Evolutionary conservation across 2,329 filamentous ascomycete species (phyloP).

Genomic region (Sporothrix pseudoabietina): DNA sequence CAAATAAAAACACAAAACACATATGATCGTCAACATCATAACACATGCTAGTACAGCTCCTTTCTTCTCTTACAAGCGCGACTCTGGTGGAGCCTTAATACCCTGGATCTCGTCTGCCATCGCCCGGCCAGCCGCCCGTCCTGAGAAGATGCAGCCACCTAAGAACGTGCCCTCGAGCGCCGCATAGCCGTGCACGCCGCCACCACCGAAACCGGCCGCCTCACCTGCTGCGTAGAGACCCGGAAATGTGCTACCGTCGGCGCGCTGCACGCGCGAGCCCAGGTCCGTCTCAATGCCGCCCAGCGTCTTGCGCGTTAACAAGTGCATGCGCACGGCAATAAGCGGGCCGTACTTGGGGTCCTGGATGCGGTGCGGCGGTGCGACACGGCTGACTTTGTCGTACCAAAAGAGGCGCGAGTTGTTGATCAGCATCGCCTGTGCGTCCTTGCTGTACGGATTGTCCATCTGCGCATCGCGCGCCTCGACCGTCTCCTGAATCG

Average conservation of each 20-base stretch:
- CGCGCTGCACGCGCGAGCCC: conserved; percentile 56
- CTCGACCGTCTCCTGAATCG: conserved; percentile 53
- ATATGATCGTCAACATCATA: neutral
- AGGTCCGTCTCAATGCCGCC: conserved; percentile 63
- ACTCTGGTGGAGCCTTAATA: neutral
- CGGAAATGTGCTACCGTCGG: conserved; percentile 52
- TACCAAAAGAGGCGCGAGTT: conserved; percentile 60
- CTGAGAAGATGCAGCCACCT: conserved; percentile 65
- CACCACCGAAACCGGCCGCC: conserved; percentile 62
- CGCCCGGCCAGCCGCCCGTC: conserved; percentile 57
- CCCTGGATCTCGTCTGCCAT: conserved; percentile 53
- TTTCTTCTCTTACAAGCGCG: neutral
- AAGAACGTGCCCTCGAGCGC: conserved; percentile 65
- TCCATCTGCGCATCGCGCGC: conserved; percentile 58
- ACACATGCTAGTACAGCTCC: neutral
- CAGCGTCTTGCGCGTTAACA: conserved; percentile 63
- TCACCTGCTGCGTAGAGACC: conserved; percentile 64
- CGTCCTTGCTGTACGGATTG: conserved; percentile 61
- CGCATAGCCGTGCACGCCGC: conserved; percentile 64
- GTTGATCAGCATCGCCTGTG: conserved; percentile 62
- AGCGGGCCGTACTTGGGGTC: conserved; percentile 60
- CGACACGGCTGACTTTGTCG: conserved; percentile 55
- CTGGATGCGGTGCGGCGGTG: conserved; percentile 56
- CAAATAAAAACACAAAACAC: neutral
- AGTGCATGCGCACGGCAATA: conserved; percentile 62